phyloP scores from a whole-genome alignment of 192 early-diverging fungal species.

The Kappamyces sp. region DNA sequence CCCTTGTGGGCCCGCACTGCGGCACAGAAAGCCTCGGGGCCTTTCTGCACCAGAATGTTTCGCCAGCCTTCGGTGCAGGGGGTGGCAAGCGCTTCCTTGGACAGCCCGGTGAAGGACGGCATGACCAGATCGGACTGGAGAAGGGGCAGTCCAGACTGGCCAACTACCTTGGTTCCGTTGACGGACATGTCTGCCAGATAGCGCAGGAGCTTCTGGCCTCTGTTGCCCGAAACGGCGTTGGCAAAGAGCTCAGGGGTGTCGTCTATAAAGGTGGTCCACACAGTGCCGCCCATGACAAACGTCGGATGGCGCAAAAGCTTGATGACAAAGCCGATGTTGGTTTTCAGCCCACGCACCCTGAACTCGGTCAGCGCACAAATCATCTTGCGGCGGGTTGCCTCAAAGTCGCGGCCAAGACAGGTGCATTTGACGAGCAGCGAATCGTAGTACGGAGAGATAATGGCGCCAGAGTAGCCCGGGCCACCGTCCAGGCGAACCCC shows the following conservation, averaged over 20 bases:
- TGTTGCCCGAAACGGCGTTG: conserved; percentile 70
- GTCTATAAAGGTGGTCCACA: conserved; percentile 98
- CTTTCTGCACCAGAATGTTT: conserved; percentile 75
- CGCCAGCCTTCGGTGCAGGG: conserved; percentile 79
- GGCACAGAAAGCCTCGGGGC: conserved; percentile 85
- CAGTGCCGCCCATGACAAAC: conserved; percentile 63
- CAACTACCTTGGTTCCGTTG: conserved; percentile 88
- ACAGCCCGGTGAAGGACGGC: conserved; percentile 47
- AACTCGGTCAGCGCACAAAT: conserved; percentile 87
- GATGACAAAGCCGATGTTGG: conserved; percentile 91
- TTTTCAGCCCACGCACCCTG: conserved; percentile 94
- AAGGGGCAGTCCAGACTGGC: conserved; percentile 62
- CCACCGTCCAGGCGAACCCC: conserved; percentile 53
- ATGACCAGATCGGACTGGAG: conserved; percentile 60
- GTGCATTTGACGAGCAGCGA: conserved; percentile 88
- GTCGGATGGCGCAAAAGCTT: conserved; percentile 76
- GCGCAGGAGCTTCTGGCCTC: conserved; percentile 78
- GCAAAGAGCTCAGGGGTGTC: conserved; percentile 90
- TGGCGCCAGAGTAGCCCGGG: conserved; percentile 80
- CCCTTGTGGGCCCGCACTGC: conserved; percentile 84
- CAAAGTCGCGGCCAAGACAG: conserved; percentile 80
- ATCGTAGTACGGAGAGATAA: conserved; percentile 94
- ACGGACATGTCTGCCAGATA: conserved; percentile 89
- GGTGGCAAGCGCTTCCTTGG: conserved; percentile 32
- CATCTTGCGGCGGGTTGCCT: conserved; percentile 83